phyloP scores from a whole-genome alignment of 1,284 basidiomycete genomes.

The Cryptococcus floricola region DNA sequence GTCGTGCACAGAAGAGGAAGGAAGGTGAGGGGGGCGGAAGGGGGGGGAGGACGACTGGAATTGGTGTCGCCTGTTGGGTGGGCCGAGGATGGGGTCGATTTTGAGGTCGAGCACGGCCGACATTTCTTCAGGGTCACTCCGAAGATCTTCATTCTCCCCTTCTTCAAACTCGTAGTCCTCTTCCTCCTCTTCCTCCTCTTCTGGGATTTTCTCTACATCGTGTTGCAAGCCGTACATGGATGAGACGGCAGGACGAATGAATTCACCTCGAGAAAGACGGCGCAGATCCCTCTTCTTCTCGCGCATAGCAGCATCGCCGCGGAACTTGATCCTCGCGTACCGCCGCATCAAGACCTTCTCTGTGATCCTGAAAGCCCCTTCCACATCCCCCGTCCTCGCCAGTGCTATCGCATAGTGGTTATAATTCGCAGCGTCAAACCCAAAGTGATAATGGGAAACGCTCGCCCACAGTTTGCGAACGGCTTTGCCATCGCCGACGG shows the following conservation, averaged over 20 bases:
- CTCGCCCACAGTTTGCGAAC: constrained; percentile 67
- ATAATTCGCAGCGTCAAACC: constrained; percentile 89
- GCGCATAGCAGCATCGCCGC: constrained; percentile 22
- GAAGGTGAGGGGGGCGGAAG: neutral
- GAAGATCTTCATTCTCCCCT: neutral
- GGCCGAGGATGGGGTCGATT: constrained; percentile 15
- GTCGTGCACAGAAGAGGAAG: neutral
- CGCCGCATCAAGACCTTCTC: constrained; percentile 73
- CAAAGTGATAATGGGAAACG: constrained; percentile 66
- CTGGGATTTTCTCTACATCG: neutral
- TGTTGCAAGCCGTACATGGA: neutral
- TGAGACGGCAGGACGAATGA: too few species aligned
- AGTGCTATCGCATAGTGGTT: constrained; percentile 77
- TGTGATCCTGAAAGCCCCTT: constrained; percentile 76
- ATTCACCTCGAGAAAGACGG: too few species aligned
- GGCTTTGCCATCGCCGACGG: constrained; percentile 60
- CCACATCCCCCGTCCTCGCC: constrained; percentile 70
- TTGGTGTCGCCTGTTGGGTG: constrained; percentile 31
- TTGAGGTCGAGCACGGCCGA: neutral
- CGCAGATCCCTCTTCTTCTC: neutral
- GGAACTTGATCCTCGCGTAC: constrained; percentile 44
- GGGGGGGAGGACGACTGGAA: constrained; percentile 6
- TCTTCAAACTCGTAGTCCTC: neutral
- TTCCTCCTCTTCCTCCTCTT: neutral
- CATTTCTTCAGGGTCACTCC: too few species aligned